These are phyloP conservation scores for Aspergillus oerlinghausenensis DNA, from an alignment of 2,329 filamentous ascomycete genomes.

Conservation along the genomic window DNA sequence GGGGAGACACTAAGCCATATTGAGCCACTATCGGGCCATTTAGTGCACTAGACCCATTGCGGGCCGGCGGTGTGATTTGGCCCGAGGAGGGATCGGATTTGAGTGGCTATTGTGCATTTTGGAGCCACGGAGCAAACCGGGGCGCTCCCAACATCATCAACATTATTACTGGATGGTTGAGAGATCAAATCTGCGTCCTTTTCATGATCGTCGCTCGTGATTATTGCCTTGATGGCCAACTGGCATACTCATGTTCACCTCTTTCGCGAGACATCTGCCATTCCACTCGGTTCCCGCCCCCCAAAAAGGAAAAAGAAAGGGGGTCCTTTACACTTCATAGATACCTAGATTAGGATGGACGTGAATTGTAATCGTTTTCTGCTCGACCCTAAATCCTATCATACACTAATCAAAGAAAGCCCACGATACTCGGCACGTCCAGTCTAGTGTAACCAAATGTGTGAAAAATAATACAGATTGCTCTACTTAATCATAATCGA, in stretches of 20 bases:
- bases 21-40: neutral
- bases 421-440: slow-evolving; percentile 28
- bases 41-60: slow-evolving; percentile 7
- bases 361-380: slow-evolving; percentile 29
- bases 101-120: slow-evolving; percentile 4
- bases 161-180: neutral
- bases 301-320: neutral
- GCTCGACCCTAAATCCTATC: slow-evolving; percentile 37
- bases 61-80: slow-evolving; percentile 11
- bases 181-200: neutral
- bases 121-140: slow-evolving; percentile 20
- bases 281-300: too few species aligned
- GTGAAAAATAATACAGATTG: slow-evolving; percentile 20
- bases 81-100: slow-evolving; percentile 8
- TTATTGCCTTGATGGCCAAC: neutral
- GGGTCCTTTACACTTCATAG: neutral
- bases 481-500: slow-evolving; percentile 17
- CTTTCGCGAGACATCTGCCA: too few species aligned
- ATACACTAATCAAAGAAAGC: slow-evolving; percentile 34
- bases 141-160: slow-evolving; percentile 14
- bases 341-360: slow-evolving; percentile 2
- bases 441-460: slow-evolving; percentile 16
- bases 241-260: neutral
- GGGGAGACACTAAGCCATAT: neutral
- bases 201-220: too few species aligned